These are phyloP conservation scores for Rhazya stricta DNA, from an alignment of 257 asterid genomes.

Conservation along the genomic window DNA sequence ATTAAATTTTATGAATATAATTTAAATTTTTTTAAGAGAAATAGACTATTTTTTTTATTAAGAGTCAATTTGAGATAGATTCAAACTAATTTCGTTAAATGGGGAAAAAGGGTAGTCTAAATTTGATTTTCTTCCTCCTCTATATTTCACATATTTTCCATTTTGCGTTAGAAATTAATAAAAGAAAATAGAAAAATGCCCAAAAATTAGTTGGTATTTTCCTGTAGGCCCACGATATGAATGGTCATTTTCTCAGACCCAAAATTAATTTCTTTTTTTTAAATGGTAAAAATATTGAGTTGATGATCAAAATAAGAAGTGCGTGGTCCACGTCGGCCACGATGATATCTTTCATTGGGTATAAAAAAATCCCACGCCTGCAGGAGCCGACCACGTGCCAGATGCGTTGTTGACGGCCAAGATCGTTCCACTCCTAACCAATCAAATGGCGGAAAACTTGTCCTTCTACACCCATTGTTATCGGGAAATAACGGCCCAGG, in stretches of 20 bases:
- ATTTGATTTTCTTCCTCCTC: too few relatives aligned
- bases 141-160: not conserved
- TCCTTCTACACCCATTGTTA: conserved; percentile 28
- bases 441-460: conserved; percentile 35
- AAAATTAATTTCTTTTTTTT: not conserved
- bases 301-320: not conserved
- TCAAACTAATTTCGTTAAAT: too few relatives aligned
- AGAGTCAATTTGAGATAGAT: too few relatives aligned
- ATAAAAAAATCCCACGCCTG: conserved; percentile 14
- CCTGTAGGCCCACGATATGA: not conserved
- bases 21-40: too few relatives aligned
- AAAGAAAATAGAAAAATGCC: conserved; percentile 1
- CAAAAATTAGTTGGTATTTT: not conserved
- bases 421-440: conserved; percentile 41
- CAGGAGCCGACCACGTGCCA: conserved; percentile 37
- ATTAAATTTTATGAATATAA: too few relatives aligned
- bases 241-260: conserved; percentile 6
- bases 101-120: too few relatives aligned
- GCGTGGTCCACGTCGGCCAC: conserved; percentile 30
- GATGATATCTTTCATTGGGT: conserved; percentile 14
- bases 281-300: too few relatives aligned
- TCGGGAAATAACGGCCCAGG: conserved; percentile 43
- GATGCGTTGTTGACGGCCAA: conserved; percentile 32
- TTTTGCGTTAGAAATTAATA: not conserved
- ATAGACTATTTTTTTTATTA: too few relatives aligned